Percentiles rank a stretch among this genome's conserved stretches.
Conservation (phyloP, 805 yeast species). For the Metschnikowia colocasiae region DNA sequence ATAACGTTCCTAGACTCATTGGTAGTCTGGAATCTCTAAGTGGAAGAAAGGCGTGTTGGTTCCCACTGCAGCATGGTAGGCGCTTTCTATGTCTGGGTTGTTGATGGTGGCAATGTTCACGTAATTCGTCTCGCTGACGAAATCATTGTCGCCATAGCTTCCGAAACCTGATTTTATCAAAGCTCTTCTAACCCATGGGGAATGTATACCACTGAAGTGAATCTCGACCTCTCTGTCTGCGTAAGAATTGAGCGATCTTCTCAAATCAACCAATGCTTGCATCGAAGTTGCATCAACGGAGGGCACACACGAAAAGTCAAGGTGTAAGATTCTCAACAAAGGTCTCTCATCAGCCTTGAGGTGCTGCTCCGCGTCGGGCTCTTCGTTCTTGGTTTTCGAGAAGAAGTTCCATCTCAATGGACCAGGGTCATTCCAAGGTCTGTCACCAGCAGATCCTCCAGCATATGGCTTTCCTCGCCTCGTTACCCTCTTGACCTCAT, state of each 20-base stretch:
- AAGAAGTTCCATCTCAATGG: constrained; percentile 40
- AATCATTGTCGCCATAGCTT: constrained; percentile 40
- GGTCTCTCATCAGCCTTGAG: constrained; percentile 53
- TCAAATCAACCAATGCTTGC: constrained; percentile 72
- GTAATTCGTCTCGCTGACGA: constrained; percentile 37
- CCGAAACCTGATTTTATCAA: constrained; percentile 79
- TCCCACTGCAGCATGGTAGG: constrained; percentile 51
- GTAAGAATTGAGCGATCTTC: constrained; percentile 65
- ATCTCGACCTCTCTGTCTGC: constrained; percentile 83
- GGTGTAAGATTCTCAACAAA: constrained; percentile 61
- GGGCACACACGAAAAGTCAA: constrained; percentile 77
- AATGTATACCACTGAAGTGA: constrained; percentile 81
- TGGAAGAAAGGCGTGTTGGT: constrained; percentile 77
- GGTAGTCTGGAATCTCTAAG: constrained; percentile 64
- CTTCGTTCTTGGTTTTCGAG: constrained; percentile 13
- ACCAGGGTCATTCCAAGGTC: constrained; percentile 93
- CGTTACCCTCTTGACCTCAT: constrained; percentile 59
- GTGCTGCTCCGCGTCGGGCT: constrained; percentile 11
- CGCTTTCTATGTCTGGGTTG: constrained; percentile 31
- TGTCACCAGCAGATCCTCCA: constrained; percentile 45
- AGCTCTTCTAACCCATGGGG: constrained; percentile 84
- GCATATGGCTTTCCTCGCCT: constrained; percentile 52
- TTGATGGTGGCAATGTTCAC: constrained; percentile 36
- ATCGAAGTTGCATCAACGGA: constrained; percentile 76
- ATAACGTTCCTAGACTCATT: constrained; percentile 1